Percentiles rank a stretch among this genome's conserved stretches.
Conservation (phyloP, 352 stramenopile genomes). For the Globisporangium cederbergense region DNA sequence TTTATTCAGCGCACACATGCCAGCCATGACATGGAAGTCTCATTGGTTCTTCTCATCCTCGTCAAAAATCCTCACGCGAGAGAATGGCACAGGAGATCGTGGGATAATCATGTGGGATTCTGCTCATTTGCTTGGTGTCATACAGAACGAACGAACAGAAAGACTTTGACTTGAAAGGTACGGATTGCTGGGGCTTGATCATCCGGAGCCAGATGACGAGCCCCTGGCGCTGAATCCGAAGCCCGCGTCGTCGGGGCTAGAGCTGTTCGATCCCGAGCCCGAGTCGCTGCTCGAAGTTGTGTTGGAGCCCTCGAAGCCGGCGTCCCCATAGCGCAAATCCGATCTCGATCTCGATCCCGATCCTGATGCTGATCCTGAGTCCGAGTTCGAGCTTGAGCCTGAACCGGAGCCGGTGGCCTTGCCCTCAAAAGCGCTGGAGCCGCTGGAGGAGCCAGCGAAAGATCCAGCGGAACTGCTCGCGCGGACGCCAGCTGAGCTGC, state of each 20-base stretch:
- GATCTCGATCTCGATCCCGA: not conserved
- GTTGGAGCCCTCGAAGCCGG: not conserved
- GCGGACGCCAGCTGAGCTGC: too few relatives aligned
- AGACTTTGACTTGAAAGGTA: not conserved
- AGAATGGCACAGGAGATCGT: too few relatives aligned
- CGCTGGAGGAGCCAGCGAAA: not conserved
- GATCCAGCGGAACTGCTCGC: too few relatives aligned
- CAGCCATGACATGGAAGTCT: too few relatives aligned
- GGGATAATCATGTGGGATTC: too few relatives aligned
- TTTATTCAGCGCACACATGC: too few relatives aligned
- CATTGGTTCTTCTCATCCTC: too few relatives aligned
- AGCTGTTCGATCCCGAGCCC: not conserved
- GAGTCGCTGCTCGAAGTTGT: not conserved
- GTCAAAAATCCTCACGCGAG: too few relatives aligned
- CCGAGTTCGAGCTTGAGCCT: not conserved
- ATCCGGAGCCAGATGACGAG: not conserved
- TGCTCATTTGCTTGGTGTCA: too few relatives aligned
- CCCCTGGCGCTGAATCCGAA: not conserved
- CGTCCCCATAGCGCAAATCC: not conserved
- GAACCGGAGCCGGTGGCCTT: not conserved
- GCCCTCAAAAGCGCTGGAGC: not conserved
- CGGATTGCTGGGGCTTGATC: not conserved
- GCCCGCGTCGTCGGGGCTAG: not conserved
- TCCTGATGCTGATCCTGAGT: not conserved
- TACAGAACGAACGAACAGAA: too few relatives aligned